Evolutionary conservation across 2,329 filamentous ascomycete species (phyloP), one percentile per base, ranked within the genome.

Genomic region (Cadophora sp.): DNA sequence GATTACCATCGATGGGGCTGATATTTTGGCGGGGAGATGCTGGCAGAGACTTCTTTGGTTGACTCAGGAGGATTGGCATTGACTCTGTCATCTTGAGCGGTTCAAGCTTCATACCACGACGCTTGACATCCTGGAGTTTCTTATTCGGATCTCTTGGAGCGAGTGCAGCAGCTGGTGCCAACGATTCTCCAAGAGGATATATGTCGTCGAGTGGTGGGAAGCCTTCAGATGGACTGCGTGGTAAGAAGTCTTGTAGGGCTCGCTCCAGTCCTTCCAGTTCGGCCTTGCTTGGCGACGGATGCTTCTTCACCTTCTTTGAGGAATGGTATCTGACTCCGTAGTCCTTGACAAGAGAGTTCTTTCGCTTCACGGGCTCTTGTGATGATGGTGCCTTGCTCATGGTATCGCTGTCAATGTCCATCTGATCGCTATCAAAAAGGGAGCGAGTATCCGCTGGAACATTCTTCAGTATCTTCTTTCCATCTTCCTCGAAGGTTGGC

Each of bases 201-300:
- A 65, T 58, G 20, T 71, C 66, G 24, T 69, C 69, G 41, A 65
- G 55, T 5, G 62, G 41, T 14, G 59, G 59, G 18, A 48, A 45
- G 2, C 39, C 47, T 27, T 56, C 61, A 4, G 48, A 39, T 14
- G 47, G 47, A 48, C 9, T 48, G 18, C 55, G 33, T 30, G 51
- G 51, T 4, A 56, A 48, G 47, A 68, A 66, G 33, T 55, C 59
- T 39, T 55, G 50, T 59, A 69, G 39, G 5, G 62, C 65, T 53
- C 51, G 47, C 62, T 67, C 70, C 50, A 72, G 63, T 27, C 64
- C 51, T 36, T 74, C 72, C 4, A 78, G 64, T 20, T 75, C 69
- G 24, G 33, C 63, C 50, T 73, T 72, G 55, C 69, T 74, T 60
- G 71, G 70, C 18, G 73, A 75, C 0, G 72, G 71, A 60, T 75